Base-by-base conservation (phyloP, 345 rosid genomes). In the Corchorus capsularis region DNA sequence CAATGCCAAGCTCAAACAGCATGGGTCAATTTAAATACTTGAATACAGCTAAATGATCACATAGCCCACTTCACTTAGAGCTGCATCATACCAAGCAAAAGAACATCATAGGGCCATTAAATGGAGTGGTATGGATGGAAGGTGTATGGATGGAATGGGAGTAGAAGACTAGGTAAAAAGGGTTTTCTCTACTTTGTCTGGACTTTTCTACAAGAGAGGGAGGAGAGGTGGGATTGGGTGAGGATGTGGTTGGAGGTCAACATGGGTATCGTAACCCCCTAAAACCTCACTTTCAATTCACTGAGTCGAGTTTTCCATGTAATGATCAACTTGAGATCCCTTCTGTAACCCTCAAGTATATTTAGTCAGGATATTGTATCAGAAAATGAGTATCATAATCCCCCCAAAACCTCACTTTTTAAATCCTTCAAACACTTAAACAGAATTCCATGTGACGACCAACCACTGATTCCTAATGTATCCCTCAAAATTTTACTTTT, bases 341-440 rank as follows among this genome's bases (percentile, higher is more conserved):
- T 68, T 32, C 34, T 19, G 5, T 43, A 12, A 53, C 41, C 72
- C 39, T 68, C 12, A 47, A 67, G 27, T 8, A 22, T 22, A 47
- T 45, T 68, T 49, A 27, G 14, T 27, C 20, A 27, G 15, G 15
- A 4, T 68, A 47, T 32, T 14, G n/a, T 47, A 49, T 47, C 53
- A 27, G 12, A 70, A 53, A 5, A 70, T 35, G 62, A 70, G 62
- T 12, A 60, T 69, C 57, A 69, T 32, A 53, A 53, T 32, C n/a
- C 56, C 61, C 11, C n/a, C 11, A 70, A 70, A 11, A 35, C 32
- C 60, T 53, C 17, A 70, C 20, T 0, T 70, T 53, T 50, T 37
- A 15, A 50, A 8, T 69, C 50, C 22, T 4, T 16, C 71, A 46
- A 65, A 66, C 32, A 19, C 10, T 66, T n/a, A n/a, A n/a, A 45